Conservation (phyloP, 2,329 filamentous ascomycete species). For the Fusarium keratoplasticum region DNA sequence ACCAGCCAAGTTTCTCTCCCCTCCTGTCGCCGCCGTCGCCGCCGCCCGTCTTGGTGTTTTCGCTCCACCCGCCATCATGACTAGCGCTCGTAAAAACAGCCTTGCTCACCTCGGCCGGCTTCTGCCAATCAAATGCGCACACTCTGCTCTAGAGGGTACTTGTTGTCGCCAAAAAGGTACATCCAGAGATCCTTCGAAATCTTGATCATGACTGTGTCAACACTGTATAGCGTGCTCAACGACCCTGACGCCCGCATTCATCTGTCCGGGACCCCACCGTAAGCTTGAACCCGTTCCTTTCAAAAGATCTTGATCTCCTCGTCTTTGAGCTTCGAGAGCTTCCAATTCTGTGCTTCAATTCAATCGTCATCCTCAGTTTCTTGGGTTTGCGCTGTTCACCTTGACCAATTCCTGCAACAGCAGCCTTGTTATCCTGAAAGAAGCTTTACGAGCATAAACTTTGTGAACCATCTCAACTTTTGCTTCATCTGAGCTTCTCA, state of each 20-base stretch:
- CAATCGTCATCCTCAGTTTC: slow-evolving; percentile 1
- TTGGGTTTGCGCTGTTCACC: neutral
- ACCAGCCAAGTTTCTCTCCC: slow-evolving; percentile 12
- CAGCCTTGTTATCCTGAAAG: neutral
- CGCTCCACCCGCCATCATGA: slow-evolving; percentile 33
- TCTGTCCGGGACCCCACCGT: slow-evolving; percentile 23
- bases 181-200: slow-evolving; percentile 12
- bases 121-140: slow-evolving; percentile 16
- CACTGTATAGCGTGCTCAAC: slow-evolving; percentile 20
- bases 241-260: slow-evolving; percentile 10
- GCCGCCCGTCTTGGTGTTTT: slow-evolving; percentile 26
- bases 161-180: slow-evolving; percentile 18
- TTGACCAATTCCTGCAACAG: neutral
- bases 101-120: slow-evolving; percentile 10
- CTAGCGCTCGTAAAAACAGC: slow-evolving; percentile 13
- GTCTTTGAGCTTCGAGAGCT: slow-evolving; percentile 26
- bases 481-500: neutral
- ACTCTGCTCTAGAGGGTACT: slow-evolving; percentile 1
- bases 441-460: neutral
- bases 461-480: neutral
- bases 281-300: slow-evolving; percentile 16
- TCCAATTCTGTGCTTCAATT: slow-evolving; percentile 5
- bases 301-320: slow-evolving; percentile 33
- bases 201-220: neutral
- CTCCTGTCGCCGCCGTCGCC: slow-evolving; percentile 16